These are phyloP conservation scores for Tubosaeta sp. DNA, from an alignment of 768 basidiomycete species.

Conservation along the genomic window DNA sequence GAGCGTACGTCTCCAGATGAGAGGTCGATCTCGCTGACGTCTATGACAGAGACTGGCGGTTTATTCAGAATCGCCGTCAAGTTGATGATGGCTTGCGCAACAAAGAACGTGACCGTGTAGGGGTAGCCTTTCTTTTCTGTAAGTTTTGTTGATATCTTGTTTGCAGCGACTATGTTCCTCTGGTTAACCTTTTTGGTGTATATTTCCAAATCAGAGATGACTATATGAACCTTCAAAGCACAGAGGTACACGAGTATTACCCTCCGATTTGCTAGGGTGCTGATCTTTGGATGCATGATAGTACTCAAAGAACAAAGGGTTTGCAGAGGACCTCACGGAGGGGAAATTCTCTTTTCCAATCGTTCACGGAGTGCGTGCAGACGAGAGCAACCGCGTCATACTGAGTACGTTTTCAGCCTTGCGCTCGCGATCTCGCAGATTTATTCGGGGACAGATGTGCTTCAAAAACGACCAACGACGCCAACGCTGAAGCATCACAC, in stretches of 20 bases:
- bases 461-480: conserved; percentile 86
- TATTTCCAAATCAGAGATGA: conserved; percentile 97
- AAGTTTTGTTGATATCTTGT: not conserved
- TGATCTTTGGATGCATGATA: conserved; percentile 20
- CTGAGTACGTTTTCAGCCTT: conserved; percentile 56
- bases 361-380: conserved; percentile 75
- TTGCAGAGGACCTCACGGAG: conserved; percentile 73
- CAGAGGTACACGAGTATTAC: conserved; percentile 48
- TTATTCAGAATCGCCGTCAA: conserved; percentile 89
- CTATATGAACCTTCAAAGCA: conserved; percentile 90
- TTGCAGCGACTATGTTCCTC: conserved; percentile 79
- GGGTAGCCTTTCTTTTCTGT: conserved; percentile 13
- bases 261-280: not conserved
- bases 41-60: conserved; percentile 80
- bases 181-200: conserved; percentile 93
- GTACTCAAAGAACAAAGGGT: conserved; percentile 65
- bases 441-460: conserved; percentile 55
- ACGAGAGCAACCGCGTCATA: conserved; percentile 72
- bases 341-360: conserved; percentile 81
- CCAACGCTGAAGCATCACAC: conserved; percentile 79
- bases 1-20: conserved; percentile 45
- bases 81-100: conserved; percentile 91
- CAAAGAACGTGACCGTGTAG: conserved; percentile 56
- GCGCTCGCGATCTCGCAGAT: not conserved
- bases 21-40: conserved; percentile 38